Base-by-base conservation (phyloP, 305 asterid species). In the Salvia sclarea region DNA sequence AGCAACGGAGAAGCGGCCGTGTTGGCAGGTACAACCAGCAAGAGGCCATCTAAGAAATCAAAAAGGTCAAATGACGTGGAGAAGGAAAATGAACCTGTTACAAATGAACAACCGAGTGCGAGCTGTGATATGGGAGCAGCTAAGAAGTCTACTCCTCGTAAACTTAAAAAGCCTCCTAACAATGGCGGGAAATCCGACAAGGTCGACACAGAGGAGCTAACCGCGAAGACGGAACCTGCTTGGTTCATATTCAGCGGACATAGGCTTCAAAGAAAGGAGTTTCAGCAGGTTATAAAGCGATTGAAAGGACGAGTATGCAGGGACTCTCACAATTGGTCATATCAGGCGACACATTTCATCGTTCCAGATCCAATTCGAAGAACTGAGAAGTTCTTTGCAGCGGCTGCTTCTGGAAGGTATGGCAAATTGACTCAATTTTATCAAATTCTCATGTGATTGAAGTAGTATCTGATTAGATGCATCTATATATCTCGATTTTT, bases 331-430 rank as follows among this genome's bases (percentile, higher is more conserved):
- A 84, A 79, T 53, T 93, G 98, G 98, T 88, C 93, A 3, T 93
- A 90, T 82, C 94, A 93, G 68, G 98, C 97, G 67, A 93, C 98
- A 58, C 97, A 93, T 77, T 84, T 87, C 62, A 76, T 93, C 73
- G 91, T 86, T 65, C 97, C 98, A 0, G 95, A 90, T 67, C 97
- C 97, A 11, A 43, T 93, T 31, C 79, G 84, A 76, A 78, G 98
- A 83, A 93, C 98, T 0, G 98, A 93, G 64, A 93, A 93, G 74
- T 80, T 93, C 56, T 90, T 93, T 17, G 98, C 97, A 30, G 97
- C 97, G 68, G 97, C 94, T 11, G 96, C 98, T 24, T 88, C 98
- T 44, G 98, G 98, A 84, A 84, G 97, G 98, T 90, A 82, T 70
- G 31, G 66, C 17, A 37, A 49, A 18, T 44, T 22, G 24, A 22